Percentiles rank a stretch among this genome's conserved stretches.
These are phyloP conservation scores for Lactarius quietus DNA, from an alignment of 768 basidiomycete genomes.

Conservation along the genomic window DNA sequence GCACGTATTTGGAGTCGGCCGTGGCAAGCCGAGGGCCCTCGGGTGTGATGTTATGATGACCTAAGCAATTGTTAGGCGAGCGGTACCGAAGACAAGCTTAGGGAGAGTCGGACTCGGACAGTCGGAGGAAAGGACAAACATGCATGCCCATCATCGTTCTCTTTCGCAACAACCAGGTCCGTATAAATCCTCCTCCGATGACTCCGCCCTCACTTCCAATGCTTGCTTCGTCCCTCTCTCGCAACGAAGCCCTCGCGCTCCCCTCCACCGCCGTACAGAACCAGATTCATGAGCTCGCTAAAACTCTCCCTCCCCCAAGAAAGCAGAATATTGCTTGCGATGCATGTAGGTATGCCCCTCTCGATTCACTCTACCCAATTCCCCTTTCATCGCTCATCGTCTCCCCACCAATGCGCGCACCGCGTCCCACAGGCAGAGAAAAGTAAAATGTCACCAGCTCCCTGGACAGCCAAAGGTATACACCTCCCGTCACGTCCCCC, in stretches of 20 bases:
- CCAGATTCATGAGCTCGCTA: constrained; percentile 78
- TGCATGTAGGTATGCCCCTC: constrained; percentile 66
- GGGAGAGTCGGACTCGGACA: not conserved
- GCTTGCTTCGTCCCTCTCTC: constrained; percentile 31
- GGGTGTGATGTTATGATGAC: not conserved
- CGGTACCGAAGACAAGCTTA: constrained; percentile 10
- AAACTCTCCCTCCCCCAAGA: constrained; percentile 76
- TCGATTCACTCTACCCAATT: constrained; percentile 18
- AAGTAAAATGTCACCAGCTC: constrained; percentile 84
- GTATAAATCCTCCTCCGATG: not conserved
- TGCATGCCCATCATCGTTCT: constrained; percentile 6
- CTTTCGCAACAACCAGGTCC: constrained; percentile 18
- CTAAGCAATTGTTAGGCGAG: not conserved
- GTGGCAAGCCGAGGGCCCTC: not conserved
- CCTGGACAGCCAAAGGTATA: constrained; percentile 50
- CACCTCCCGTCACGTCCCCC: not conserved
- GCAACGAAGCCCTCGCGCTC: constrained; percentile 55
- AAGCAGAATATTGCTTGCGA: constrained; percentile 95
- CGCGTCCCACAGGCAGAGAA: constrained; percentile 56
- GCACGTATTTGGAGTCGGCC: not conserved
- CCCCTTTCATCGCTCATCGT: constrained; percentile 7
- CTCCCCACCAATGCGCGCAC: constrained; percentile 9
- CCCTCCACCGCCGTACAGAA: constrained; percentile 69
- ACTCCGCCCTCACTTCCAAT: constrained; percentile 25
- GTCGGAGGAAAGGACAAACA: not conserved